Base-by-base conservation (phyloP, 139 green algal genomes). In the Pseudopediastrum boryanum region DNA sequence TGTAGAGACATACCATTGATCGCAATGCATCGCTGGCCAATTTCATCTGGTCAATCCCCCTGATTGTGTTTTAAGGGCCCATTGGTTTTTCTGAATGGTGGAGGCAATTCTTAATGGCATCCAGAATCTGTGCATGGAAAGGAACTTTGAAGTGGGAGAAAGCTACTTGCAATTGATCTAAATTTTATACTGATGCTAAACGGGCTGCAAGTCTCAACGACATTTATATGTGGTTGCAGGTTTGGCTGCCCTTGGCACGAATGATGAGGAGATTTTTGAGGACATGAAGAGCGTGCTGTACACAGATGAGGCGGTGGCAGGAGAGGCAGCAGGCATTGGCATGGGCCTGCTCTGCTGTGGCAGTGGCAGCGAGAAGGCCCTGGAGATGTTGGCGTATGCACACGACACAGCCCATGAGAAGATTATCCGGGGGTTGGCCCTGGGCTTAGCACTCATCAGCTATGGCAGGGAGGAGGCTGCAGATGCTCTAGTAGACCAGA, bases 321-420 rank as follows among this genome's bases (percentile, higher is more conserved):
- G 90, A 33, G 90, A 95, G 71, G 87, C 81, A 21, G 63, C 96
- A 1, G 96, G 97, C 61, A 87, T 99, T 7, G 89, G 85, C 7
- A 91, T 99, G 88, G 96, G 96, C 12, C 91, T 99, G 79, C 88
- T 99, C 70, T 83, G 90, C 68, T 93, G 93, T 29, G 94, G 94
- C 75, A 91, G 77, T 59, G 90, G 85, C 64, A 81, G 81, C 39
- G 83, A 80, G 39, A 80, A 58, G 71, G 42, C 71, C 4, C 79
- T 71, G 61, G 43, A 71, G 72, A 81, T 76, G 76, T 65, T 82
- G 23, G 90, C 95, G 0, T 99, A 99, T 58, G 95, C 96, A 0
- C 95, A 98, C 68, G 95, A 99, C 84, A 99, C 96, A 59, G 36
- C 62, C 44, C 94, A 98, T 72, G 94, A 97, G 87, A 98, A 98